These are phyloP conservation scores for Didymella pinodella DNA, from an alignment of 2,329 filamentous ascomycete genomes.

Conservation along the genomic window DNA sequence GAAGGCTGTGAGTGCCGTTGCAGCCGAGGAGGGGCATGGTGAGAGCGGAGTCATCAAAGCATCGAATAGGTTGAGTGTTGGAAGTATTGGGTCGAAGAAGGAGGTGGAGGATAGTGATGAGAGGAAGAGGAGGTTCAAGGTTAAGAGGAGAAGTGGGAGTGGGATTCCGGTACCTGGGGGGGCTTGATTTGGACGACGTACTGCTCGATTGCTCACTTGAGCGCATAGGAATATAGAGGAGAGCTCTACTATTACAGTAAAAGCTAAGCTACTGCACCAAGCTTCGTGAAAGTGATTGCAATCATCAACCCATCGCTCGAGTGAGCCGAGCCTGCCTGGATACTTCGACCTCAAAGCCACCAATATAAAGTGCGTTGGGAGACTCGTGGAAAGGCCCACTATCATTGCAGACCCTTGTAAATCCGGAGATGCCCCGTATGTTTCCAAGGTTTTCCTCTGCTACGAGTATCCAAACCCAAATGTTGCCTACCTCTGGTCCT, in stretches of 20 bases:
- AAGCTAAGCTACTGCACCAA: no score
- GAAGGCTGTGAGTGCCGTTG: constrained; percentile 44
- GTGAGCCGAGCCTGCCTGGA: no score
- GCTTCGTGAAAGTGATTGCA: no score
- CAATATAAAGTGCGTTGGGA: background rate
- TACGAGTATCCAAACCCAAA: no score
- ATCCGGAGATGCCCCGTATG: background rate
- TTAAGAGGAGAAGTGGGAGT: constrained; percentile 18
- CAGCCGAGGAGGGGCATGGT: constrained; percentile 34
- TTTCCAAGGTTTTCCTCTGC: no score
- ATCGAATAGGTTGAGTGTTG: constrained; percentile 4
- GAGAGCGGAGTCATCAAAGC: constrained; percentile 24
- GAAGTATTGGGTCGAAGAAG: constrained; percentile 17
- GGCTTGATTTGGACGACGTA: background rate
- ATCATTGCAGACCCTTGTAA: background rate
- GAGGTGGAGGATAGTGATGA: constrained; percentile 16
- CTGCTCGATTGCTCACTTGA: no score
- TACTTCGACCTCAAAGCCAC: background rate
- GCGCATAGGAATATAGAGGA: no score
- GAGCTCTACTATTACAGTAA: no score
- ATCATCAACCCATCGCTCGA: no score
- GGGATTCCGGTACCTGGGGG: constrained; percentile 5
- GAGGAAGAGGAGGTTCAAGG: constrained; percentile 16
- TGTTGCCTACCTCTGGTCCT: no score
- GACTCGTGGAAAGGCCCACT: background rate